Evolutionary conservation across 768 basidiomycete species (phyloP).

Genomic region (Suillus subaureus): DNA sequence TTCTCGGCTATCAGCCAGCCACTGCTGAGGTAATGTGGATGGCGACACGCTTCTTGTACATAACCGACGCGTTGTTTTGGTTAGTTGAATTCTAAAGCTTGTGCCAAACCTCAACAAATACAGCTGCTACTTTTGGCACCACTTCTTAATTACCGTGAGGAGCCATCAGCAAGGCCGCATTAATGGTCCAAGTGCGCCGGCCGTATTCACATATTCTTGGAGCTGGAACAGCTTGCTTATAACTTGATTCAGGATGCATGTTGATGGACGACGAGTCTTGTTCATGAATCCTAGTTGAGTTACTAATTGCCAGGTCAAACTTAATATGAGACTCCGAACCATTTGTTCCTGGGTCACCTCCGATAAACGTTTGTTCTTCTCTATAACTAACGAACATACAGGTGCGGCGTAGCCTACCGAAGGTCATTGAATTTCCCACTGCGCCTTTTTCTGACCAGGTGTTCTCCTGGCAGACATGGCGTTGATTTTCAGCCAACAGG

Average conservation of each 20-base stretch:
- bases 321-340: too few species aligned
- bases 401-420: background rate
- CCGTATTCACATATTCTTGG: background rate
- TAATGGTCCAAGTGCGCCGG: background rate
- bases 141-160: slow-evolving; percentile 2
- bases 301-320: background rate
- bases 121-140: background rate
- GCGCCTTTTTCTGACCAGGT: background rate
- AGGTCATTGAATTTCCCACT: background rate
- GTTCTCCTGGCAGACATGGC: background rate
- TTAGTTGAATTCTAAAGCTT: slow-evolving; percentile 28
- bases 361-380: background rate
- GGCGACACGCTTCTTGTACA: background rate
- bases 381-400: background rate
- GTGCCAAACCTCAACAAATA: slow-evolving; percentile 25
- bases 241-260: background rate
- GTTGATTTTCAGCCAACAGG: background rate
- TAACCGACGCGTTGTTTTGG: slow-evolving; percentile 31
- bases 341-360: background rate
- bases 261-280: background rate
- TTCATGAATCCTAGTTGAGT: background rate
- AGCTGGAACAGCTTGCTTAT: background rate
- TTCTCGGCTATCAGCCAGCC: slow-evolving; percentile 12
- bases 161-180: background rate
- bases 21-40: slow-evolving; percentile 8